Base-by-base conservation (phyloP, 1,284 basidiomycete species). In the Melampsora occidentalis region DNA sequence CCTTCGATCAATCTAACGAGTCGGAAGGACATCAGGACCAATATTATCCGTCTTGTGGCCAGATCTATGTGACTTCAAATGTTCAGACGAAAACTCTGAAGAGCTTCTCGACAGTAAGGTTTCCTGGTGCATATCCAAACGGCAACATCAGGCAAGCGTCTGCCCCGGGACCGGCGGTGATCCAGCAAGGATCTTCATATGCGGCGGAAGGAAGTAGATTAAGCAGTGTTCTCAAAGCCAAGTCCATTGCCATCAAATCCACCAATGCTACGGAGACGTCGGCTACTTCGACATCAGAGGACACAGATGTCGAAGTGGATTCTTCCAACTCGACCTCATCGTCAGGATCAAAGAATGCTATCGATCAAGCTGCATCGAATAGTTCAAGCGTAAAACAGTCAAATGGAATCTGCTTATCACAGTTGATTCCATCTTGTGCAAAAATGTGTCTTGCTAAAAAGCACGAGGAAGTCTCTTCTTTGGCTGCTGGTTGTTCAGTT, bases 41-140 rank as follows among this genome's bases (percentile, higher is more conserved):
- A 31, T 75, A 75, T 46, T 75, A 75, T 57, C 72, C 72, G 18
- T 75, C 65, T 31, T 75, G 72, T 49, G 72, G 72, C 20, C 72
- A 75, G 46, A 33, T 75, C 10, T 75, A 75, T 46, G 28, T 75
- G 22, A 51, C 62, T 33, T 72, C 71, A 25, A 62, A 57, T 25
- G 18, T 35, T 20, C 28, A 57, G 12, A 51, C 12, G 7, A 18
- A 48, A 2, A 9, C 39, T 16, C 16, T 33, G 48, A 65, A 66
- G 42, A 48, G 28, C n/a, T 12, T 51, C 14, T 51, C 46, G 16
- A 22, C 57, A 31, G 39, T 64, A 16, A 63, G 33, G 49, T 31
- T 72, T 16, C 71, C 71, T 18, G 62, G 28, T 31, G 71, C 46
- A 7, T 72, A 72, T 57, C 61, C 31, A 33, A 42, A 72, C 35